Conservation (phyloP, 306 rosid species). For the Quercus alba region DNA sequence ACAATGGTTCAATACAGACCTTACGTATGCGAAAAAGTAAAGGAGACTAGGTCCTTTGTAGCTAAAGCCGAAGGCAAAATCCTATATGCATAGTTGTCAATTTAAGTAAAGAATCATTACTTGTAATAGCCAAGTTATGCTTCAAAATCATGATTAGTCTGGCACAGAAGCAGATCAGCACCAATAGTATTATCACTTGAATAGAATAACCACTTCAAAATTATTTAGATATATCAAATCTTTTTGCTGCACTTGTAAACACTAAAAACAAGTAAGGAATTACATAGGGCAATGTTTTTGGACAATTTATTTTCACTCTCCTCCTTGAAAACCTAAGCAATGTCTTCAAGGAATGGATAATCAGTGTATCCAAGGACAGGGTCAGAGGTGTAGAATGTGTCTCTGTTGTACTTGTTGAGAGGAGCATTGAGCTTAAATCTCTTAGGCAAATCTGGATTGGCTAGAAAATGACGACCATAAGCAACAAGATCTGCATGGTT, state of each 20-base stretch:
- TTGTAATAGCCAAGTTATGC: background rate
- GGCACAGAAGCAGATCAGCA: background rate
- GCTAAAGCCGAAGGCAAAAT: no score
- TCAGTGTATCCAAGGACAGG: slow-evolving; percentile 61
- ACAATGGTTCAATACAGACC: no score
- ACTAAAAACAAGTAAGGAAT: background rate
- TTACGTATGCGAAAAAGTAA: no score
- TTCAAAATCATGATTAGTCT: background rate
- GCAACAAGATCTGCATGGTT: slow-evolving; percentile 37
- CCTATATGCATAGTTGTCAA: no score
- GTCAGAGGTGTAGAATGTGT: slow-evolving; percentile 44
- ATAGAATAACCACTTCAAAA: background rate
- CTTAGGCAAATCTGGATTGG: slow-evolving; percentile 72
- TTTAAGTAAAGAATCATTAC: background rate
- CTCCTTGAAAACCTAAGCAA: background rate
- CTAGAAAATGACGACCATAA: slow-evolving; percentile 47
- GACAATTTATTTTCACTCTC: background rate
- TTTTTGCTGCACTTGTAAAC: background rate
- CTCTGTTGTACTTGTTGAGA: slow-evolving; percentile 49
- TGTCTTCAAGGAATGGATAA: slow-evolving; percentile 54
- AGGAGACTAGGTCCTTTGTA: no score
- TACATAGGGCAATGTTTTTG: background rate
- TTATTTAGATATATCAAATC: background rate
- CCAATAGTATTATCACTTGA: background rate
- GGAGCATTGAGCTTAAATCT: slow-evolving; percentile 57